Base-by-base conservation (phyloP, 148 eudicot species). In the Oxyria digyna region DNA sequence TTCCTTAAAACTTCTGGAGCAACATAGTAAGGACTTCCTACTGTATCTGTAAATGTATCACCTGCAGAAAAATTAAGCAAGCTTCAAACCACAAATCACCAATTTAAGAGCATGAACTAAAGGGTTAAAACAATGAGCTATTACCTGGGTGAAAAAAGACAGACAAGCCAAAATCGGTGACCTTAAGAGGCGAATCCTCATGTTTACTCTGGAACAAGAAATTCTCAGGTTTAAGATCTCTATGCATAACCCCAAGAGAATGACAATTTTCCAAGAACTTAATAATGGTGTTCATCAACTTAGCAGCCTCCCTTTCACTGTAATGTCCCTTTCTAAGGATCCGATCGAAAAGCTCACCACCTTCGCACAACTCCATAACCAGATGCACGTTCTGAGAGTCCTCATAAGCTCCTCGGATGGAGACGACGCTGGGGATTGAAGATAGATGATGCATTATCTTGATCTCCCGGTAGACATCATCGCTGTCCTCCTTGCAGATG, bases 191-290 rank as follows among this genome's bases (percentile, higher is more conserved):
- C 15, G 92, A 83, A 79, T 85, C 89, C 73, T 85, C 89, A 41
- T 74, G 79, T 10, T 67, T 35, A 26, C 67, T 81, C 57, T 74
- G 69, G 55, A 87, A 87, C 77, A 87, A 74, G 78, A 85, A 87
- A 59, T 87, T 87, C 78, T 87, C 92, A 46, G 91, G 91, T 76
- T 87, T 87, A 21, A 87, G 83, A 81, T 87, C 91, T 65, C 88
- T 80, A 74, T 87, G 92, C 81, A 87, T 81, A 14, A 87, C 92
- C 10, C 92, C 92, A 26, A 85, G 72, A 21, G 92, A 87, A 79
- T 87, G 92, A 52, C 92, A 87, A 74, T 76, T 79, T 69, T 87
- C 89, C 54, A 87, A 82, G 27, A 87, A 87, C 42, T 78, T 54
- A 35, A 85, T 79, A 77, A 87, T 87, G 5, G 87, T 82, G 72